Conservation (phyloP, 176 grass and related monocot genomes). For the Pontederia crassipes region DNA sequence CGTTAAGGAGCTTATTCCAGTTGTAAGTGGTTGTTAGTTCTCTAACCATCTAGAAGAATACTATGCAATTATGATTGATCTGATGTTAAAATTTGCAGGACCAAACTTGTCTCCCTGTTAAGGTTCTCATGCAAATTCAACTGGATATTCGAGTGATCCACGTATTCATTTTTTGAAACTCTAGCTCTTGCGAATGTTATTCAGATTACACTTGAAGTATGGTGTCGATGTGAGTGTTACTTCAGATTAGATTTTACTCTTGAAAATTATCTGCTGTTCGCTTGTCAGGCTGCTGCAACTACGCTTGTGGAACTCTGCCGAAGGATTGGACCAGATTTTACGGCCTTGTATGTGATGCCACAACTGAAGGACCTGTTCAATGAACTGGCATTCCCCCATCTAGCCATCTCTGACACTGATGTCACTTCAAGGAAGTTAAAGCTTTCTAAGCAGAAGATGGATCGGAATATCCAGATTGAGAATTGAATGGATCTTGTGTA, state of each 20-base stretch:
- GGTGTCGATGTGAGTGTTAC: background rate
- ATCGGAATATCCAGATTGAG: conserved; percentile 39
- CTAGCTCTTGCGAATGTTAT: background rate
- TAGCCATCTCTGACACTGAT: conserved; percentile 28
- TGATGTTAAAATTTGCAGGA: conserved; percentile 41
- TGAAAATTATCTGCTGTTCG: conserved; percentile 27
- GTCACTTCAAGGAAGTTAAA: conserved; percentile 31
- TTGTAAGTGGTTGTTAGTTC: conserved; percentile 20
- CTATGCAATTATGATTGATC: background rate
- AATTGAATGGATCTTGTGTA: conserved; percentile 77
- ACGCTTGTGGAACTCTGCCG: conserved; percentile 61
- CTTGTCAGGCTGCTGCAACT: conserved; percentile 54
- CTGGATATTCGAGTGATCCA: conserved; percentile 69
- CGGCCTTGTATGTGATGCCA: conserved; percentile 49
- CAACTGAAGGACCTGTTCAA: conserved; percentile 75
- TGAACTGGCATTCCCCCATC: conserved; percentile 65
- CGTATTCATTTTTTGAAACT: conserved; percentile 27
- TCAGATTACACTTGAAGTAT: no score
- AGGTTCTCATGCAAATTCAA: conserved; percentile 62
- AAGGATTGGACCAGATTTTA: conserved; percentile 63
- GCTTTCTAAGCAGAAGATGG: conserved; percentile 37
- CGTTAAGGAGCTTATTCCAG: conserved; percentile 82
- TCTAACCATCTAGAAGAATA: conserved; percentile 1
- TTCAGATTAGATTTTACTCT: background rate
- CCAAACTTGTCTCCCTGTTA: conserved; percentile 65